phyloP scores from a whole-genome alignment of 2,329 filamentous ascomycete genomes.

The Aaosphaeria pasadenensis region DNA sequence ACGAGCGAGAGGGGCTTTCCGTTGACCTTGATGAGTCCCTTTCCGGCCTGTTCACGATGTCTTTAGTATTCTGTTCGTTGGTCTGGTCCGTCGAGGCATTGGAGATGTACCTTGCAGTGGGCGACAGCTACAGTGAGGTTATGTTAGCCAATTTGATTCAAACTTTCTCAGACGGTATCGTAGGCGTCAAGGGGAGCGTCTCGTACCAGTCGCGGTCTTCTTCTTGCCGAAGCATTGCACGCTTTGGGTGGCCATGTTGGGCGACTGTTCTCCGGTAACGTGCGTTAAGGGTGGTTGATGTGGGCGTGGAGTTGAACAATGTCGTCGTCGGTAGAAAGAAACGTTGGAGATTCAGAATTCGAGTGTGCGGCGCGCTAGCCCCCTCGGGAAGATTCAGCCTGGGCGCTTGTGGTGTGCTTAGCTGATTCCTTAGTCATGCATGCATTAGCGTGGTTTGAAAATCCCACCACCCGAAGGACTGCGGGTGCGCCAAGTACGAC shows the following conservation, averaged over 20 bases:
- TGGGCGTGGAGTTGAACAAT: constrained; percentile 11
- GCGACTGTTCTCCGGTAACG: constrained; percentile 30
- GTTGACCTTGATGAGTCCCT: constrained; percentile 98
- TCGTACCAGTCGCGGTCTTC: constrained; percentile 51
- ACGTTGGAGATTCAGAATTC: constrained; percentile 15
- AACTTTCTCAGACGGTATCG: too few relatives aligned
- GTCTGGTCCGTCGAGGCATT: constrained; percentile 3
- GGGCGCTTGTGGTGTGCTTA: too few relatives aligned
- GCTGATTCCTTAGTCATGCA: neutral
- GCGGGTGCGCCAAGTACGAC: too few relatives aligned
- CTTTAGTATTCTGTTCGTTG: constrained; percentile 23
- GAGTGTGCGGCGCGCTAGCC: constrained; percentile 12
- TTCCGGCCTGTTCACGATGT: constrained; percentile 56
- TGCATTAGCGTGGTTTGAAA: neutral
- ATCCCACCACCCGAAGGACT: too few relatives aligned
- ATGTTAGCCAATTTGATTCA: constrained; percentile 25
- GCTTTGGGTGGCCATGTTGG: constrained; percentile 44
- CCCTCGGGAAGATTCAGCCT: neutral
- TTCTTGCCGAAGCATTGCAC: constrained; percentile 97
- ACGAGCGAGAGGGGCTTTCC: constrained; percentile 91
- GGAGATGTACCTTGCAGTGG: constrained; percentile 75
- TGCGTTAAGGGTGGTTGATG: constrained; percentile 23
- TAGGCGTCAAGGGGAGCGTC: neutral
- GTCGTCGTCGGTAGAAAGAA: constrained; percentile 2
- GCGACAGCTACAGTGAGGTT: constrained; percentile 66